Evolutionary conservation across 352 stramenopile species (phyloP).

Genomic region (Globisporangium cederbergense): DNA sequence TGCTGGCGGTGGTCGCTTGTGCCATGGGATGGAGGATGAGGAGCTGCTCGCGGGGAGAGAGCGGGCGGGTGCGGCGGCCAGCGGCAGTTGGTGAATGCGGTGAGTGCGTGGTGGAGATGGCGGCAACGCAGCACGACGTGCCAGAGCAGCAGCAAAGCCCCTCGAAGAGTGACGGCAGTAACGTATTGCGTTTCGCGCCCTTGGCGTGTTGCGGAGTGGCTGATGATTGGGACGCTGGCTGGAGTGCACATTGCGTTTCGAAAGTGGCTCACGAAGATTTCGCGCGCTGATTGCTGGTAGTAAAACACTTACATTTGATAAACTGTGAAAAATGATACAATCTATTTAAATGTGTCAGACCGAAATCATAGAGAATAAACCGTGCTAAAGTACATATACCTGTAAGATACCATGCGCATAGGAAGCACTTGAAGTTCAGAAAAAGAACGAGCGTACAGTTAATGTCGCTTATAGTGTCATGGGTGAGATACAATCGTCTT

Average conservation of each 20-base stretch:
- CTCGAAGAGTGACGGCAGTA: background rate
- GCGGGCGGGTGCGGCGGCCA: slow-evolving; percentile 3
- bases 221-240: background rate
- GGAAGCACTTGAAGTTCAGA: too few relatives aligned
- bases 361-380: too few relatives aligned
- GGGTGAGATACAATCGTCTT: too few relatives aligned
- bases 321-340: too few relatives aligned
- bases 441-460: too few relatives aligned
- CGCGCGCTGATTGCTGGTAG: too few relatives aligned
- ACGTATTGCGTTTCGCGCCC: slow-evolving; percentile 8
- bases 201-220: background rate
- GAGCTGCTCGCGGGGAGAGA: background rate
- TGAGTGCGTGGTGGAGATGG: background rate
- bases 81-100: slow-evolving; percentile 9
- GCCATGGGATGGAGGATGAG: slow-evolving; percentile 4
- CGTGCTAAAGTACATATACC: background rate
- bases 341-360: too few relatives aligned
- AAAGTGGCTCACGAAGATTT: too few relatives aligned
- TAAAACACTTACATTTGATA: too few relatives aligned
- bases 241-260: background rate
- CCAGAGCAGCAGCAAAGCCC: background rate
- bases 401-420: too few relatives aligned
- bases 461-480: too few relatives aligned
- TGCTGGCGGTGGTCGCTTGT: slow-evolving; percentile 1
- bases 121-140: background rate